A percentile compares a stretch with the other conserved stretches of the same genome.
Evolutionary conservation across 2,329 filamentous ascomycete species (phyloP).

Genomic region (Penicillium olsonii): DNA sequence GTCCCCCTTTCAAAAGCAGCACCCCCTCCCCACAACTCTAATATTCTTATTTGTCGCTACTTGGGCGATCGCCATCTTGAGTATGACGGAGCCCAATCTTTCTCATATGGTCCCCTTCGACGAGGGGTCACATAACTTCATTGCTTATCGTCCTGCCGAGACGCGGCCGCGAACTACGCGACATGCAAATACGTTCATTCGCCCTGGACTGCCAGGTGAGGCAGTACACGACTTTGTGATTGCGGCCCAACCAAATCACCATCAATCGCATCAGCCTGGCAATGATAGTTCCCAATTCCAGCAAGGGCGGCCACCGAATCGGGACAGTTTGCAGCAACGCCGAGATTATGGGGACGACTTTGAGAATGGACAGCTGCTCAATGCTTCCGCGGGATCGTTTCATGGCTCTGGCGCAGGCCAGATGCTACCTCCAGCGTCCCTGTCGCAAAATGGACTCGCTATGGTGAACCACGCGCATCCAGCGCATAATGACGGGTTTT

Average conservation of each 20-base stretch:
- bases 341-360: constrained; percentile 3
- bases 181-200: constrained; percentile 12
- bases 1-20: constrained; percentile 34
- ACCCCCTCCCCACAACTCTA: constrained; percentile 13
- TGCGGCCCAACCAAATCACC: constrained; percentile 5
- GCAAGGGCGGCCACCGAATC: constrained; percentile 2
- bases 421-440: background rate
- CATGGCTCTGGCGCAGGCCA: background rate
- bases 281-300: constrained; percentile 6
- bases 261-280: constrained; percentile 1
- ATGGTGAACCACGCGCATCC: constrained; percentile 14
- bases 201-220: constrained; percentile 18
- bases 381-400: background rate
- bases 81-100: constrained; percentile 24
- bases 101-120: constrained; percentile 25
- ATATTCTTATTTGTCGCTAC: background rate
- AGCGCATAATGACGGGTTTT: constrained; percentile 18
- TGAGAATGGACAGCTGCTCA: background rate
- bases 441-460: constrained; percentile 10
- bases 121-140: constrained; percentile 29
- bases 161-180: constrained; percentile 20
- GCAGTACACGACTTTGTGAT: constrained; percentile 17
- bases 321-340: background rate
- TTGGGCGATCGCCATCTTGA: no score
- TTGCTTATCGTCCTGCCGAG: constrained; percentile 27